Percentiles rank a stretch among this genome's conserved stretches.
Conservation (phyloP, 2,329 filamentous ascomycete genomes). For the Sphaerulina vaccinii region DNA sequence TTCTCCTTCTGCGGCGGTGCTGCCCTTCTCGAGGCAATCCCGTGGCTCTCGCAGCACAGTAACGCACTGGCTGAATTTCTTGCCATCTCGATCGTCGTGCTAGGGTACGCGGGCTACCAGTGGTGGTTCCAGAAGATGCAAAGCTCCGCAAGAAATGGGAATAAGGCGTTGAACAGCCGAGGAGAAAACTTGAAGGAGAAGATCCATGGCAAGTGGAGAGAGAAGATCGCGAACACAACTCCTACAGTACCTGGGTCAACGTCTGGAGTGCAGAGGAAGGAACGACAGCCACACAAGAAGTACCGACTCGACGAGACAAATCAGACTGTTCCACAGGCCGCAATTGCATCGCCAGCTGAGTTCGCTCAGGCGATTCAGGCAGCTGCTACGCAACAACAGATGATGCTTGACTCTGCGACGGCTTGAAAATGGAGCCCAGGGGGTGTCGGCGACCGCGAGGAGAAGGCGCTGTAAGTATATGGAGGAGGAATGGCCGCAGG, state of each 20-base stretch:
- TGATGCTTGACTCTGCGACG: too few species aligned
- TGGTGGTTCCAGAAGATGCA: neutral
- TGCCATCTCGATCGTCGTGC: neutral
- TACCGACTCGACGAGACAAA: too few species aligned
- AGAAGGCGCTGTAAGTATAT: too few species aligned
- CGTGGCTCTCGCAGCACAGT: neutral
- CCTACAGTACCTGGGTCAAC: neutral
- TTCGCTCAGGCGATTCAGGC: neutral
- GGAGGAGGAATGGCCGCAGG: too few species aligned
- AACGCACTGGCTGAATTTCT: too few species aligned
- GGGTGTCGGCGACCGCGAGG: too few species aligned
- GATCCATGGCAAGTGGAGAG: slow-evolving; percentile 1
- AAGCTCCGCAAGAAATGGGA: neutral
- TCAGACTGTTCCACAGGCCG: neutral
- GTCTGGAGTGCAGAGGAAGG: neutral
- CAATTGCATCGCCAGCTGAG: neutral
- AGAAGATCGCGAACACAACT: neutral
- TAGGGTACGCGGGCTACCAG: neutral
- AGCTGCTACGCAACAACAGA: too few species aligned
- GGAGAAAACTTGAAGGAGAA: slow-evolving; percentile 1
- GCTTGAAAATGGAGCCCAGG: too few species aligned
- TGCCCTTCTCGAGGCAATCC: neutral
- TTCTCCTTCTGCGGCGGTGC: neutral
- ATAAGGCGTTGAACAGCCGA: neutral
- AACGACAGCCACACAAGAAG: neutral